Conservation (phyloP, 176 grass and related monocot species). For the Aegilops speltoides region DNA sequence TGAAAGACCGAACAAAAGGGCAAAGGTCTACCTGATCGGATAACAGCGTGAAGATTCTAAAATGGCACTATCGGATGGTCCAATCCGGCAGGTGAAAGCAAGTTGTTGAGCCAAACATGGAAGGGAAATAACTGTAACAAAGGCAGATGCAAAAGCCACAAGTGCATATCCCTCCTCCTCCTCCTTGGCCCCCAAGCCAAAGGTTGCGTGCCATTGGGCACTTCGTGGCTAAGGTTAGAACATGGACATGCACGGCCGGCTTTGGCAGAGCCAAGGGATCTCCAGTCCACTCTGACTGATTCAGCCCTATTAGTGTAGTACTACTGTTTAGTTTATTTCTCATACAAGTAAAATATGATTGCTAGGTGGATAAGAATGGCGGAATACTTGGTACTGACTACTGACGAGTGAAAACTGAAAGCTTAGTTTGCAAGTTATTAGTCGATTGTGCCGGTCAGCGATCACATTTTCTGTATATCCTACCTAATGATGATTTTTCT, state of each 20-base stretch:
- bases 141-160: conserved; percentile 20
- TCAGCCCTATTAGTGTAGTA: neutral
- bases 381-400: neutral
- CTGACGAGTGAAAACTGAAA: neutral
- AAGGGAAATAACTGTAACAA: conserved; percentile 25
- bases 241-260: neutral
- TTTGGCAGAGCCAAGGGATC: conserved; percentile 2
- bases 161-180: neutral
- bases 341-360: neutral
- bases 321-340: neutral
- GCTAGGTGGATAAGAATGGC: neutral
- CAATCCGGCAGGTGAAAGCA: conserved; percentile 28
- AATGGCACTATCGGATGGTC: conserved; percentile 9
- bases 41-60: conserved; percentile 42
- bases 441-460: neutral
- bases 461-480: neutral
- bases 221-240: conserved; percentile 38
- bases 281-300: neutral
- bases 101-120: conserved; percentile 29
- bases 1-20: conserved; percentile 24
- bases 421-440: conserved; percentile 22
- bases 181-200: conserved; percentile 14
- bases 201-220: conserved; percentile 34
- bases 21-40: conserved; percentile 41
- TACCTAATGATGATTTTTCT: neutral